Percentiles rank a stretch among this genome's conserved stretches.
Conservation (phyloP, 352 stramenopile species). For the Phytophthora ramorum region DNA sequence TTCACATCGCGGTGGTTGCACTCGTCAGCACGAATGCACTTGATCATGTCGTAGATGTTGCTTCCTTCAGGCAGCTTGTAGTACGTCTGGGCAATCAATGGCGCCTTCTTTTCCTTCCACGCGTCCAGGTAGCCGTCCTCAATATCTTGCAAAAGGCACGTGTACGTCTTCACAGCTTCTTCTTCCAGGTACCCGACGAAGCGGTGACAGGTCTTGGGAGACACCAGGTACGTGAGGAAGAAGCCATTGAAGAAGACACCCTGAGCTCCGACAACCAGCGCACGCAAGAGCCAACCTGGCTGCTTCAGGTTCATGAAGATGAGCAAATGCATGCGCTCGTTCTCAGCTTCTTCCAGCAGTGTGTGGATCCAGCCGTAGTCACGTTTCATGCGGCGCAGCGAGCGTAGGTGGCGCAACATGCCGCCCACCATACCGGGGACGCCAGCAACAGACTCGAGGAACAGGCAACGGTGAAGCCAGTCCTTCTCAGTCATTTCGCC, state of each 20-base stretch:
- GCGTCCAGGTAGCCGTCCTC: conserved; percentile 71
- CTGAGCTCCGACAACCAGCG: conserved; percentile 82
- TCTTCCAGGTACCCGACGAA: conserved; percentile 95
- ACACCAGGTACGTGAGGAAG: conserved; percentile 87
- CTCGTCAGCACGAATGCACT: conserved; percentile 88
- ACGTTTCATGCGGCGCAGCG: conserved; percentile 82
- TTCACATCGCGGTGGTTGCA: conserved; percentile 91
- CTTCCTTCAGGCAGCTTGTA: conserved; percentile 82
- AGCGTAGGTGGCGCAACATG: conserved; percentile 81
- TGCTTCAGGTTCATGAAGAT: conserved; percentile 92
- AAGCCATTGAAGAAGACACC: conserved; percentile 91
- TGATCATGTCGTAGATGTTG: conserved; percentile 83
- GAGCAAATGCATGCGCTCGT: conserved; percentile 94
- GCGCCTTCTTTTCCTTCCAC: conserved; percentile 72
- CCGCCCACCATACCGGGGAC: conserved; percentile 82
- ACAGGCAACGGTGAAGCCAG: conserved; percentile 73
- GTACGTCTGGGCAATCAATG: conserved; percentile 83
- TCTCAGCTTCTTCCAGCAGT: conserved; percentile 93
- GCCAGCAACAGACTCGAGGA: conserved; percentile 81
- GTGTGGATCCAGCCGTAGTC: conserved; percentile 94
- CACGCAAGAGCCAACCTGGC: conserved; percentile 77
- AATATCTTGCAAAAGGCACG: conserved; percentile 89
- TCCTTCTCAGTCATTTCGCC: conserved; percentile 68
- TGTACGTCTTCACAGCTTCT: conserved; percentile 92
- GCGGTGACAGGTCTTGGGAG: conserved; percentile 87